A percentile compares a stretch with the other conserved stretches of the same genome.
These are phyloP conservation scores for Meredithiella fracta DNA, from an alignment of 2,329 filamentous ascomycete genomes.

Conservation along the genomic window DNA sequence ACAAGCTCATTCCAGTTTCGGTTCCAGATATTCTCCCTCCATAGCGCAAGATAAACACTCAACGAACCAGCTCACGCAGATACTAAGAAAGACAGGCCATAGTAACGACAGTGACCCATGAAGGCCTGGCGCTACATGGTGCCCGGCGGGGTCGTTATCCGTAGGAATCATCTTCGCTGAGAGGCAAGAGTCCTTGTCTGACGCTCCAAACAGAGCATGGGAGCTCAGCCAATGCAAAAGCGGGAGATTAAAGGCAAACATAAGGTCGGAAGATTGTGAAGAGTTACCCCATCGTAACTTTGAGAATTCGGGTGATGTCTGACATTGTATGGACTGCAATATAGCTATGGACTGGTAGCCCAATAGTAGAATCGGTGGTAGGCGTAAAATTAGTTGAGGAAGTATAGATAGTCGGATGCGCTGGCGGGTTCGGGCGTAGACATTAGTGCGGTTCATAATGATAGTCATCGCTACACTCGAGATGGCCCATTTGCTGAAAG, in stretches of 20 bases:
- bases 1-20: slow-evolving; percentile 90
- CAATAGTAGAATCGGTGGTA: slow-evolving; percentile 55
- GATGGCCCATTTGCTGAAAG: slow-evolving; percentile 83
- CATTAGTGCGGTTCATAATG: slow-evolving; percentile 76
- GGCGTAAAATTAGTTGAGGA: slow-evolving; percentile 51
- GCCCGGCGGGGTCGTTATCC: slow-evolving; percentile 27
- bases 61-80: slow-evolving; percentile 65
- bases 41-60: slow-evolving; percentile 80
- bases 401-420: slow-evolving; percentile 62
- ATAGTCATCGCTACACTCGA: slow-evolving; percentile 75
- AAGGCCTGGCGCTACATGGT: slow-evolving; percentile 27
- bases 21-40: slow-evolving; percentile 65
- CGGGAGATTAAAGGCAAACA: slow-evolving; percentile 53
- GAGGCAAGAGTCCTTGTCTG: slow-evolving; percentile 57
- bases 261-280: slow-evolving; percentile 46
- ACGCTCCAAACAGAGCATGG: slow-evolving; percentile 53
- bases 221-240: slow-evolving; percentile 60
- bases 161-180: slow-evolving; percentile 50
- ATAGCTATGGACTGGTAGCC: slow-evolving; percentile 50
- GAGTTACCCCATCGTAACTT: slow-evolving; percentile 53
- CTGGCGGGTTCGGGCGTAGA: slow-evolving; percentile 78
- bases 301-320: slow-evolving; percentile 62
- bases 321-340: slow-evolving; percentile 77
- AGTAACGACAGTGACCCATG: slow-evolving; percentile 61
- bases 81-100: slow-evolving; percentile 58